Percentiles rank a stretch among this genome's conserved stretches.
Conservation (phyloP, 2,329 filamentous ascomycete species). For the Lachnum nothofagi region DNA sequence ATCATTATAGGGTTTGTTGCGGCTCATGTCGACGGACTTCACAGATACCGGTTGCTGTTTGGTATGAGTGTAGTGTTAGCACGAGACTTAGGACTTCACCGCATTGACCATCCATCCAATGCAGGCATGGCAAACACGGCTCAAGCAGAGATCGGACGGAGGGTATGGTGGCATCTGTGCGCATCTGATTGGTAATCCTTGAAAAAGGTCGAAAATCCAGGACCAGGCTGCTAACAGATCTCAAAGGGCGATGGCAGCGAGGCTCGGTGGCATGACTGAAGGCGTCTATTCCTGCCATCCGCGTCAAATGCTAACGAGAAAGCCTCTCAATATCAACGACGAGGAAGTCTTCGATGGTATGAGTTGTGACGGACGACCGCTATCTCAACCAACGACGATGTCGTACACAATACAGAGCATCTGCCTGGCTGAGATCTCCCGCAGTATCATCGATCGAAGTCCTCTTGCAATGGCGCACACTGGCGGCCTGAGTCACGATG, state of each 20-base stretch:
- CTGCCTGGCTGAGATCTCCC: conserved; percentile 35
- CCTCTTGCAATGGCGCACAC: conserved; percentile 21
- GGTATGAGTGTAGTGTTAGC: conserved; percentile 28
- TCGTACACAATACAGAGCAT: conserved; percentile 36
- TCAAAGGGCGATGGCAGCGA: conserved; percentile 19
- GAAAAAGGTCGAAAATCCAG: no score
- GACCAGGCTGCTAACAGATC: conserved; percentile 12
- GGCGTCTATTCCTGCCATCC: conserved; percentile 34
- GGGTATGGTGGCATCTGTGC: conserved; percentile 37
- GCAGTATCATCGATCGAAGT: conserved; percentile 32
- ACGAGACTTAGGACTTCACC: conserved; percentile 17
- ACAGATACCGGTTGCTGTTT: conserved; percentile 31
- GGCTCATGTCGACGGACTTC: conserved; percentile 33
- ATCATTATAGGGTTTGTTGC: conserved; percentile 33
- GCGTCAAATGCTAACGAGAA: conserved; percentile 35
- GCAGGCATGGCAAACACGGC: conserved; percentile 16
- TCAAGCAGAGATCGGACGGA: conserved; percentile 33
- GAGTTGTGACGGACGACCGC: conserved; percentile 12
- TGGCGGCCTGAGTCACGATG: conserved; percentile 21
- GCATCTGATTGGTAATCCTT: conserved; percentile 33
- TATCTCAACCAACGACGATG: conserved; percentile 32
- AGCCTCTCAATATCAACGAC: conserved; percentile 35
- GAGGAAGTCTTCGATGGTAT: conserved; percentile 33
- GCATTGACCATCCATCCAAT: conserved; percentile 15
- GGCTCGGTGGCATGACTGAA: conserved; percentile 29